Percentiles rank a stretch among this genome's conserved stretches.
Conservation (phyloP, 75 land plant species). For the Cunninghamia lanceolata region DNA sequence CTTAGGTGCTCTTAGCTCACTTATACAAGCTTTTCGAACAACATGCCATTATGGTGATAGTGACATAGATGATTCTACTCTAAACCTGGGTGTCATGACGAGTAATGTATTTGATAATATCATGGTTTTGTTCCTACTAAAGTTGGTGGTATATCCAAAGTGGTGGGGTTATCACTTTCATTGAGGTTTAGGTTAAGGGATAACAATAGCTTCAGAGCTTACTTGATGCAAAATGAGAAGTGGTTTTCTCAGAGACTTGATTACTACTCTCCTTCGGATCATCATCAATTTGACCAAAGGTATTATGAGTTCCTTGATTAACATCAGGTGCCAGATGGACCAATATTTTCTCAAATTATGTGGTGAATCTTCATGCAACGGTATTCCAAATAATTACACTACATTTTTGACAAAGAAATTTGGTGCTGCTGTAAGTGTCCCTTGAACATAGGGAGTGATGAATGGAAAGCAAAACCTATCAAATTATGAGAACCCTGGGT, state of each 20-base stretch:
- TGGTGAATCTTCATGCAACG: conserved; percentile 81
- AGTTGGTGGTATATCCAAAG: conserved; percentile 69
- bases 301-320: conserved; percentile 83
- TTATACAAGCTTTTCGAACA: conserved; percentile 68
- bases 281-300: conserved; percentile 71
- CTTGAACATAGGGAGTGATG: no score
- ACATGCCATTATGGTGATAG: conserved; percentile 95
- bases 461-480: no score
- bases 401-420: no score
- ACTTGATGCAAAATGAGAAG: no score
- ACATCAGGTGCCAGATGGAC: conserved; percentile 63
- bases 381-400: conserved; percentile 69
- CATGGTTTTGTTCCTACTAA: conserved; percentile 70
- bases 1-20: conserved; percentile 53
- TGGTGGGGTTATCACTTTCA: no score
- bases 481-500: no score
- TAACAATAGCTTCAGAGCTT: no score
- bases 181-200: no score
- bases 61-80: conserved; percentile 39
- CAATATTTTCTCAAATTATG: conserved; percentile 71
- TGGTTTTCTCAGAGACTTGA: no score
- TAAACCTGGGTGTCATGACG: conserved; percentile 56
- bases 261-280: no score
- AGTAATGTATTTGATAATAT: conserved; percentile 89
- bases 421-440: no score